Evolutionary conservation across 2,329 filamentous ascomycete species (phyloP), one percentile per base, ranked within the genome.

Genomic region (Colletotrichum scovillei): DNA sequence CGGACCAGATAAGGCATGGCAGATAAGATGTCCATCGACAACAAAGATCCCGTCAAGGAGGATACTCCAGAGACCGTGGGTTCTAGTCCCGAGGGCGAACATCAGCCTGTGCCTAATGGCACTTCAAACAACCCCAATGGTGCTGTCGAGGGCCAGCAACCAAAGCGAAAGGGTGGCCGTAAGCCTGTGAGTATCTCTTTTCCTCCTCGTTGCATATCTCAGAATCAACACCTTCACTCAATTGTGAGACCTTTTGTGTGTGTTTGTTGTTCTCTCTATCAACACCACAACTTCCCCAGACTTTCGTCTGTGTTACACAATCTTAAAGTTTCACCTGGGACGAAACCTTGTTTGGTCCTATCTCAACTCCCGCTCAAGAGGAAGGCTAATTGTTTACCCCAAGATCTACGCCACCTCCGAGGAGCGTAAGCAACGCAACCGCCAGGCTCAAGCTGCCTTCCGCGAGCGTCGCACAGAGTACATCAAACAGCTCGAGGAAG

Each of bases 381-480:
- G 58, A 59, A 53, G 62, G 70, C 66, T 73, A 60, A 73, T 53
- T 24, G 53, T 22, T 46, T 28, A 55, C 28, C 32, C 63, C 74
- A 78, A 98, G 96, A 98, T 98, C 76, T 99, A 99, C 88, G 97
- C 97, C 67, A 99, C 97, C 46, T 98, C 97, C 12, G 97, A 99
- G 84, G 97, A 99, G 85, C 92, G 97, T 80, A 98, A 99, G 87
- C 97, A 98, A 85, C 92, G 97, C 76, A 99, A 99, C 82, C 89
- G 97, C 78, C 97, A 98, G 86, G 97, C 97, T 60, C 97, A 99
- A 85, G 97, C 97, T 68, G 97, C 97, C 71, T 99, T 99, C 80
- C 93, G 97, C 78, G 97, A 99, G 85, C 93, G 97, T 77, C 92
- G 97, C 72, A 98, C 96, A 68, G 97, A 99, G 87, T 99, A 99